Percentiles rank a stretch among this genome's conserved stretches.
Evolutionary conservation across 345 rosid genomes (phyloP).

Genomic region (Cardamine resedifolia): DNA sequence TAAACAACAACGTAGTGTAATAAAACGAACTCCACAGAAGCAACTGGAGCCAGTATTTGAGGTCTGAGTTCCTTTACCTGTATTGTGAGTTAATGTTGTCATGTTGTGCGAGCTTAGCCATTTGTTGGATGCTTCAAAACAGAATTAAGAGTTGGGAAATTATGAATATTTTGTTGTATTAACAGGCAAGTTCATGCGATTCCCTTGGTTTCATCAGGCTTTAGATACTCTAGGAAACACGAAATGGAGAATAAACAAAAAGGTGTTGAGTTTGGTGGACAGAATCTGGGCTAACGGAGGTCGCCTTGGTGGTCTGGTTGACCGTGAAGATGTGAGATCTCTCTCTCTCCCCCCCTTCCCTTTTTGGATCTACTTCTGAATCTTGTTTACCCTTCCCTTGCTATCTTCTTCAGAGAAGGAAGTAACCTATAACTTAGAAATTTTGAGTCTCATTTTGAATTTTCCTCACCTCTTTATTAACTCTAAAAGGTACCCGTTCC

Average conservation of each 20-base stretch:
- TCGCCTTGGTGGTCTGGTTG: conserved; percentile 70
- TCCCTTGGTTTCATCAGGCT: conserved; percentile 57
- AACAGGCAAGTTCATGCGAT: conserved; percentile 26
- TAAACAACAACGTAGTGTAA: conserved; percentile 63
- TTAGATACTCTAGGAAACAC: conserved; percentile 92
- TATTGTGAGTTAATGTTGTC: not conserved
- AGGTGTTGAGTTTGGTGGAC: conserved; percentile 77
- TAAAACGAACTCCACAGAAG: conserved; percentile 59
- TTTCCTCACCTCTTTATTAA: conserved; percentile 21
- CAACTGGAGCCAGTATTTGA: conserved; percentile 74
- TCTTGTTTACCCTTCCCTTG: conserved; percentile 6
- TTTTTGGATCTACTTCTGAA: conserved; percentile 8
- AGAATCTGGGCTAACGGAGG: conserved; percentile 97
- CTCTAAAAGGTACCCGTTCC: conserved; percentile 66
- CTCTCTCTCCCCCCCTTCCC: conserved; percentile 7
- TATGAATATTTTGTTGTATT: conserved; percentile 11
- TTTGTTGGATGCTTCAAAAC: conserved; percentile 12
- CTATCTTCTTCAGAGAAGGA: not conserved
- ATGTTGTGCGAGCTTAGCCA: conserved; percentile 13
- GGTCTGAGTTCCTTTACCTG: conserved; percentile 50
- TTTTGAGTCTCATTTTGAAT: conserved; percentile 11
- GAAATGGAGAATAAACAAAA: conserved; percentile 90
- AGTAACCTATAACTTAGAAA: not conserved
- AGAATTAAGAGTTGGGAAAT: not conserved
- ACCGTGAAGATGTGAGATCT: conserved; percentile 80